Conservation (phyloP, 2,329 filamentous ascomycete species). For the Beauveria sp. region DNA sequence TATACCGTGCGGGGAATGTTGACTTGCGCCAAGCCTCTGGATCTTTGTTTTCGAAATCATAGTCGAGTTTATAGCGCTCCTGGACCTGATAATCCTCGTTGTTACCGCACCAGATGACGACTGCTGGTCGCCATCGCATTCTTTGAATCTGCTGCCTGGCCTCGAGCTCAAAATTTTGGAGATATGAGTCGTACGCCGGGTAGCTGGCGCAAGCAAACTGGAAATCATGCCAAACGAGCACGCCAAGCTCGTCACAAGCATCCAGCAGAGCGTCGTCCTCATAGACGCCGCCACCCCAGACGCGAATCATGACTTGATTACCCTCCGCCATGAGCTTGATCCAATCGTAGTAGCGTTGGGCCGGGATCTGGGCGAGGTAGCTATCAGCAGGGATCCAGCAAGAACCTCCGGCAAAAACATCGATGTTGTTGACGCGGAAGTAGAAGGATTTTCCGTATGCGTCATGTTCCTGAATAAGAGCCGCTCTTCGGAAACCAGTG, state of each 20-base stretch:
- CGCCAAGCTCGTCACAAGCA: conserved; percentile 62
- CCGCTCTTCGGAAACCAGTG: conserved; percentile 55
- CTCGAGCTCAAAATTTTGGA: conserved; percentile 53
- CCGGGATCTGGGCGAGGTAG: conserved; percentile 59
- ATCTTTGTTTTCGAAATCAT: conserved; percentile 65
- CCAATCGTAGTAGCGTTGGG: conserved; percentile 60
- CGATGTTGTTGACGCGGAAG: conserved; percentile 64
- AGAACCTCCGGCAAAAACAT: conserved; percentile 67
- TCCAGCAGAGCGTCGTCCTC: conserved; percentile 64
- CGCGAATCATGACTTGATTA: conserved; percentile 67
- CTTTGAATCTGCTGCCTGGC: conserved; percentile 53
- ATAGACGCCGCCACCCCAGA: conserved; percentile 68
- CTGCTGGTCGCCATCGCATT: conserved; percentile 50
- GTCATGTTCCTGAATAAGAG: conserved; percentile 46
- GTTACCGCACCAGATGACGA: conserved; percentile 72
- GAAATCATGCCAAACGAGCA: conserved; percentile 75
- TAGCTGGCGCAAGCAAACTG: conserved; percentile 68
- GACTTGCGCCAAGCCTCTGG: conserved; percentile 67
- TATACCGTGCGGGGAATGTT: conserved; percentile 67
- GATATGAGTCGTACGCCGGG: conserved; percentile 53
- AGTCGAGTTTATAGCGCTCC: conserved; percentile 59
- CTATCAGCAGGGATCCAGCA: conserved; percentile 74
- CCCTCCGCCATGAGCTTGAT: conserved; percentile 62
- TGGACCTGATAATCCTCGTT: conserved; percentile 76
- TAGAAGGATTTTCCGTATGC: conserved; percentile 65